Percentiles rank a stretch among this genome's conserved stretches.
Evolutionary conservation across 257 asterid genomes (phyloP).

Genomic region (Lycium ferocissimum): DNA sequence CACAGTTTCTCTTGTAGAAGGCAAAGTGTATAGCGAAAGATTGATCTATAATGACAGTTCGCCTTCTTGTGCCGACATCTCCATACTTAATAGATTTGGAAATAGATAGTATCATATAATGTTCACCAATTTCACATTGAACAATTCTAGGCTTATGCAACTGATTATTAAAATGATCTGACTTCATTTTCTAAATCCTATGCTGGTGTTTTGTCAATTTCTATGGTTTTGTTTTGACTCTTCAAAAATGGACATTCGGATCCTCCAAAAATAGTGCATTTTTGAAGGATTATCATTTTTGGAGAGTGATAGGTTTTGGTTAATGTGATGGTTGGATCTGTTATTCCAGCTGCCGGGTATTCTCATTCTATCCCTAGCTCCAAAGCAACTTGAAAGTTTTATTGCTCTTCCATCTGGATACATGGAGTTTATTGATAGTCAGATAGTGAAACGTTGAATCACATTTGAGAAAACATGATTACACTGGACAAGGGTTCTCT

Average conservation of each 20-base stretch:
- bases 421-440: not conserved
- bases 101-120: not conserved
- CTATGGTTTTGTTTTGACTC: not conserved
- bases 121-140: not conserved
- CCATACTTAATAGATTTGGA: no score
- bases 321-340: not conserved
- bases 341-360: not conserved
- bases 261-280: no score
- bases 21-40: not conserved
- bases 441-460: not conserved
- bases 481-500: not conserved
- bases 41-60: no score
- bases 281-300: no score
- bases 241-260: no score
- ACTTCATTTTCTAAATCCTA: constrained; percentile 16
- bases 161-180: not conserved
- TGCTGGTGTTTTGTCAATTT: not conserved
- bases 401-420: not conserved
- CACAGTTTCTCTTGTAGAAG: not conserved
- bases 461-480: constrained; percentile 1
- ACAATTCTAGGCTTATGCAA: not conserved
- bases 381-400: not conserved
- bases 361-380: not conserved
- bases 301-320: no score
- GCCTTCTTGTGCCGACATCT: no score